phyloP scores from a whole-genome alignment of 495 filamentous ascomycete species.

The Amniculicola lignicola region DNA sequence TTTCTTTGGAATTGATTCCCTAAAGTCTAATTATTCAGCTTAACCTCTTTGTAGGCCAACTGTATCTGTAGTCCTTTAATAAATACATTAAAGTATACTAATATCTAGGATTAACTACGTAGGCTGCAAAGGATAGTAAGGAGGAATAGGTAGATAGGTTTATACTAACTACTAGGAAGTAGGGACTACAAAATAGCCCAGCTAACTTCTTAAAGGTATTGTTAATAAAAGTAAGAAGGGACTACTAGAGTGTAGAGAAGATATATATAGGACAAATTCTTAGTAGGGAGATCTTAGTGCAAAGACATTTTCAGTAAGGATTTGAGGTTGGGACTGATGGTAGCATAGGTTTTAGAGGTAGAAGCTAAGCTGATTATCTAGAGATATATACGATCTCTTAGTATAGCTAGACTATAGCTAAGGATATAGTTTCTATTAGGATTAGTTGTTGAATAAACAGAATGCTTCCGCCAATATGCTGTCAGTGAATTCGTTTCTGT shows the following conservation, averaged over 20 bases:
- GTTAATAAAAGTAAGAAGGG: slow-evolving; percentile 51
- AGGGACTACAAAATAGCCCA: slow-evolving; percentile 46
- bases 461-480: too few relatives aligned
- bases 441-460: too few relatives aligned
- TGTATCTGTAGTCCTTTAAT: slow-evolving; percentile 55
- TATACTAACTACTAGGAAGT: slow-evolving; percentile 32
- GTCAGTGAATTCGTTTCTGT: too few relatives aligned
- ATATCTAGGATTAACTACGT: slow-evolving; percentile 49
- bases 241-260: slow-evolving; percentile 50
- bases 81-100: slow-evolving; percentile 55
- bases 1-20: background rate
- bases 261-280: slow-evolving; percentile 57
- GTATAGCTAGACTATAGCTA: too few relatives aligned
- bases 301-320: slow-evolving; percentile 34
- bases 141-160: slow-evolving; percentile 45
- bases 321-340: too few relatives aligned
- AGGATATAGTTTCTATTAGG: too few relatives aligned
- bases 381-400: too few relatives aligned
- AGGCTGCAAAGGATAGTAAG: slow-evolving; percentile 36
- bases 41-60: slow-evolving; percentile 65
- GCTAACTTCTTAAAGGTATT: slow-evolving; percentile 53
- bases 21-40: slow-evolving; percentile 36
- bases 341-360: too few relatives aligned
- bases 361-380: too few relatives aligned
- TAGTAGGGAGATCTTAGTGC: slow-evolving; percentile 45